Base-by-base conservation (phyloP, 345 rosid genomes). In the Brassica carinata region DNA sequence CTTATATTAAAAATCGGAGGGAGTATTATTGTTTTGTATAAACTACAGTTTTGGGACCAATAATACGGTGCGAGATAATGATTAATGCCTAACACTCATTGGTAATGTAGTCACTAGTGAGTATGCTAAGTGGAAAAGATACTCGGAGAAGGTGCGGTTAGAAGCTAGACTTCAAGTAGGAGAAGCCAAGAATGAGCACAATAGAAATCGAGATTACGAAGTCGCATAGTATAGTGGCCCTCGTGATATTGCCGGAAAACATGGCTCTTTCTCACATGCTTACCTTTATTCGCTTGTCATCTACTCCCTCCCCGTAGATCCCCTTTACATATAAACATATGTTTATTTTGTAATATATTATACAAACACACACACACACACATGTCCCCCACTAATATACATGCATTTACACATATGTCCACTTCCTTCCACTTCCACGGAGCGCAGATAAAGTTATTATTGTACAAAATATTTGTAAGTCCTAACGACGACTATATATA, bases 231-330 rank as follows among this genome's bases (percentile, higher is more conserved):
- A 79, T 26, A 79, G 83, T 74, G 83, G 79, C 75, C 71, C 75
- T 80, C 83, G 79, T 80, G 79, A 74, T 74, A 23, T 51, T 69
- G 83, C 83, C 79, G 83, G 71, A 69, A 80, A 62, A 74, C 71
- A 62, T 74, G 83, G 61, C 59, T 59, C 70, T 70, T 69, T 74
- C 75, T 80, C 75, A 80, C 83, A 80, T 80, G 79, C 75, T 36
- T 5, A 74, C 48, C 79, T 69, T 74, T 80, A 74, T 74, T 69
- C 71, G 10, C 40, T 74, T 80, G 83, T 80, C 83, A 1, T 80
- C 66, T 80, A 69, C 79, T 69, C 45, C 23, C 59, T 48, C 27
- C 2, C 59, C 43, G n/a, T 70, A 62, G 75, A 80, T 80, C 48
- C 83, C 23, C 64, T 78, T 72, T 72, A 13, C 33, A 55, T 29